Conservation (phyloP, 164 flowering plant genomes). For the Stephania japonica region DNA sequence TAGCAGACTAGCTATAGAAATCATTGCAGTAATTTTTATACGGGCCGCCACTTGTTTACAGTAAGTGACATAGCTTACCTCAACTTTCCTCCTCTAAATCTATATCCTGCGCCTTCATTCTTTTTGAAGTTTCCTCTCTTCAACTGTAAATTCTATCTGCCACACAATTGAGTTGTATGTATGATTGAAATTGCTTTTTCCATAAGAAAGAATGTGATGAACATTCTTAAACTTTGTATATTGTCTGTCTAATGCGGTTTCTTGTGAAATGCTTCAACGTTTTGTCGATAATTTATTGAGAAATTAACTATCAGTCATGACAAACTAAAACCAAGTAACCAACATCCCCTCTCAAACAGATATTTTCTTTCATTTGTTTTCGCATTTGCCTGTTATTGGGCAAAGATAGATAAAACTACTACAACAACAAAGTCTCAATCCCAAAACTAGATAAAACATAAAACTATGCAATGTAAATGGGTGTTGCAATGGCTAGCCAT, state of each 20-base stretch:
- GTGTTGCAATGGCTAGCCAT: too few relatives aligned
- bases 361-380: neutral
- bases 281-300: neutral
- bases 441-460: too few relatives aligned
- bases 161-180: neutral
- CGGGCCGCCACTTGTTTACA: neutral
- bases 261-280: neutral
- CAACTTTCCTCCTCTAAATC: neutral
- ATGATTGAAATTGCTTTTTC: neutral
- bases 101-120: neutral
- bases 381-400: neutral
- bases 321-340: neutral
- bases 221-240: too few relatives aligned
- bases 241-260: too few relatives aligned
- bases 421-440: too few relatives aligned
- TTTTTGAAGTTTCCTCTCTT: neutral
- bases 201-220: neutral
- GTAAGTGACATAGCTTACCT: neutral
- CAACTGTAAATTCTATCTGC: neutral
- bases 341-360: neutral
- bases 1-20: neutral
- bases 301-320: neutral
- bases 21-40: too few relatives aligned
- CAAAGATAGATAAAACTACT: too few relatives aligned
- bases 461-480: too few relatives aligned